Evolutionary conservation across 768 basidiomycete species (phyloP).

Genomic region (Psilocybe subaeruginosa): DNA sequence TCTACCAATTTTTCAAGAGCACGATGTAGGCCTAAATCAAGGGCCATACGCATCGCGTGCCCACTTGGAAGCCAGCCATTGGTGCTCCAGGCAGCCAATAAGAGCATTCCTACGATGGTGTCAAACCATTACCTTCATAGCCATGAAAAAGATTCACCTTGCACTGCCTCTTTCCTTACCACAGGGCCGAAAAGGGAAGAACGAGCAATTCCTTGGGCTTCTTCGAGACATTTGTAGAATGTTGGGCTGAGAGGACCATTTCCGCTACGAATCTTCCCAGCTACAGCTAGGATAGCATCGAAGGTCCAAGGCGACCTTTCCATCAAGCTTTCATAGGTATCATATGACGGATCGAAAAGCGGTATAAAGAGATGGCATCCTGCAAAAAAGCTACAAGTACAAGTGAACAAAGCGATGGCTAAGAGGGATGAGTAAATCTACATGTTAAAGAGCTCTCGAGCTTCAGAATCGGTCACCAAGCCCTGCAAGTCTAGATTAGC

Average conservation of each 20-base stretch:
- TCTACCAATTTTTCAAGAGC: constrained; percentile 92
- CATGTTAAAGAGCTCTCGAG: constrained; percentile 92
- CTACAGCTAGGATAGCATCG: constrained; percentile 90
- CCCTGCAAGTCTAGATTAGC: constrained; percentile 48
- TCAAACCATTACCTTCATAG: constrained; percentile 18
- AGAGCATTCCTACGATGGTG: constrained; percentile 71
- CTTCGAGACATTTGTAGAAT: constrained; percentile 90
- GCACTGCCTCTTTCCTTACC: constrained; percentile 92
- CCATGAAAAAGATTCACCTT: constrained; percentile 54
- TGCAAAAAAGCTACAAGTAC: constrained; percentile 81
- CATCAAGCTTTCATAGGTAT: constrained; percentile 90
- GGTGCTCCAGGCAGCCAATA: constrained; percentile 92
- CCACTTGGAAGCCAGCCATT: constrained; percentile 96
- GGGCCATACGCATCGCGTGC: constrained; percentile 95
- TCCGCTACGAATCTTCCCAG: constrained; percentile 89
- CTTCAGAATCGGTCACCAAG: constrained; percentile 83
- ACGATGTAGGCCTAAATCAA: constrained; percentile 91
- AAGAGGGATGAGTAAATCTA: constrained; percentile 43
- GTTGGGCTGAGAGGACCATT: constrained; percentile 83
- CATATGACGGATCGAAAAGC: constrained; percentile 89
- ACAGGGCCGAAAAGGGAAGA: constrained; percentile 93
- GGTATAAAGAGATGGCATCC: constrained; percentile 97
- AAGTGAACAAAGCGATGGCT: constrained; percentile 38
- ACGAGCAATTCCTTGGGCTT: constrained; percentile 94
- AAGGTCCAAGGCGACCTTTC: constrained; percentile 96